Evolutionary conservation across 176 grass and related monocot genomes (phyloP).

Genomic region (Lolium perenne): DNA sequence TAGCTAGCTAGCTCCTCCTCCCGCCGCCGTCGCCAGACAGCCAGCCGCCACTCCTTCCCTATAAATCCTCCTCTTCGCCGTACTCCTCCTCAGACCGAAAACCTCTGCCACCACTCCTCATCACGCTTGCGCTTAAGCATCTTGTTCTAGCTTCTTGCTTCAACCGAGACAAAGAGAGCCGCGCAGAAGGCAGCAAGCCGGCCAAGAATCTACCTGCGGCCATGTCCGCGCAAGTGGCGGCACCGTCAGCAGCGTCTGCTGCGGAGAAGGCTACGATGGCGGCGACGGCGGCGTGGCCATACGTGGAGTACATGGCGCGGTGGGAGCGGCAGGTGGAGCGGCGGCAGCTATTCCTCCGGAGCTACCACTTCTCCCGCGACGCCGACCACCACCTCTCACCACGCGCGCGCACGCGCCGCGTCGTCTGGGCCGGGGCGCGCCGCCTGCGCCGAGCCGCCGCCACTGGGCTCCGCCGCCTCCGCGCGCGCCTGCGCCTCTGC

Average conservation of each 20-base stretch:
- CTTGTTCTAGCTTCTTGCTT: not conserved
- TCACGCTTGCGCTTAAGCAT: not conserved
- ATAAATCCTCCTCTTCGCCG: constrained; percentile 32
- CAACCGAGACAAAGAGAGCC: not conserved
- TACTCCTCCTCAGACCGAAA: not conserved
- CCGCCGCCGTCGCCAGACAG: not conserved
- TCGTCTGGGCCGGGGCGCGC: constrained; percentile 70
- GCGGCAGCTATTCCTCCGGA: constrained; percentile 87
- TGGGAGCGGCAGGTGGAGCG: constrained; percentile 85
- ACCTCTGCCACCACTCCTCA: not conserved
- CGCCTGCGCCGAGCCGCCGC: constrained; percentile 52
- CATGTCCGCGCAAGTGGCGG: constrained; percentile 42
- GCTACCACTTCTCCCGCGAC: constrained; percentile 91
- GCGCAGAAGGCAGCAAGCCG: not conserved
- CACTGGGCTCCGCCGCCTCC: constrained; percentile 40
- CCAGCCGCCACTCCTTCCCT: not conserved
- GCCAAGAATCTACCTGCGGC: not conserved
- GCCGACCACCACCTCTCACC: constrained; percentile 26
- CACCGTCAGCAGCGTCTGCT: not conserved
- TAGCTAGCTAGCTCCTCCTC: not conserved
- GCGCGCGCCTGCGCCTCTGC: constrained; percentile 54
- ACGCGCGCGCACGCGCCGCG: constrained; percentile 59
- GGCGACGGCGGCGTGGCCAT: constrained; percentile 44
- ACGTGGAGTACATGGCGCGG: constrained; percentile 77
- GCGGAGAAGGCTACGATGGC: not conserved